Evolutionary conservation across 2,329 filamentous ascomycete species (phyloP), one percentile per base, ranked within the genome.

Genomic region (Tolypocladium inflatum): DNA sequence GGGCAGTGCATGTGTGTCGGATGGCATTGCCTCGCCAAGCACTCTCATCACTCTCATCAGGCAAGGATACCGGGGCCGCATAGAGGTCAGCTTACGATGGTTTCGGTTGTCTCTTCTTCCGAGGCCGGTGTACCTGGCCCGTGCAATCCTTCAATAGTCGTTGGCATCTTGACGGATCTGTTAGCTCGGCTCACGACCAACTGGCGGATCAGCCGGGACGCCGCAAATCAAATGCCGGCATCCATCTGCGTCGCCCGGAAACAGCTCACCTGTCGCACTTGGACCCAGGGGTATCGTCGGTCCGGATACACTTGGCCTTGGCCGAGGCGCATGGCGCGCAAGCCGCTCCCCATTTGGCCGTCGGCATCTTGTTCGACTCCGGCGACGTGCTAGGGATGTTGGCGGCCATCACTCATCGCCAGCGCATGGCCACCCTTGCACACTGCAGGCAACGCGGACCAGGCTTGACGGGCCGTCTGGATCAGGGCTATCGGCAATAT

Each of bases 81-180:
- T 35, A 3, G 30, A n/a, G 19, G 7, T 8, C 23, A n/a, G 74
- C 78, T 72, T 68, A 81, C 79, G 78, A 81, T 38, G 77, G 76
- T 59, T 77, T 80, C 39, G 69, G 70, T 38, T 77, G 74, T 62
- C 79, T 72, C 70, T 81, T 81, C 67, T 81, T 81, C 37, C 79
- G 72, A 4, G 77, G 77, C 30, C 73, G 74, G 62, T 79, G 78
- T 33, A 79, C 66, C 62, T 81, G 78, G 13, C 69, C 70, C 0
- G 71, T 67, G 59, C 79, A 81, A 39, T 76, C 72, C 60, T 80
- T 81, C 42, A 73, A 71, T 6, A 81, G 67, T 17, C 79, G 70
- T 58, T 78, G 72, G 59, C 79, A 81, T 59, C 78, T 80, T 39
- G 37, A 57, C 21, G 26, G 17, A 13, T 6, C 4, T 9, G 30